These are phyloP conservation scores for Aureobasidium sp. DNA, from an alignment of 2,329 filamentous ascomycete species.

Conservation along the genomic window DNA sequence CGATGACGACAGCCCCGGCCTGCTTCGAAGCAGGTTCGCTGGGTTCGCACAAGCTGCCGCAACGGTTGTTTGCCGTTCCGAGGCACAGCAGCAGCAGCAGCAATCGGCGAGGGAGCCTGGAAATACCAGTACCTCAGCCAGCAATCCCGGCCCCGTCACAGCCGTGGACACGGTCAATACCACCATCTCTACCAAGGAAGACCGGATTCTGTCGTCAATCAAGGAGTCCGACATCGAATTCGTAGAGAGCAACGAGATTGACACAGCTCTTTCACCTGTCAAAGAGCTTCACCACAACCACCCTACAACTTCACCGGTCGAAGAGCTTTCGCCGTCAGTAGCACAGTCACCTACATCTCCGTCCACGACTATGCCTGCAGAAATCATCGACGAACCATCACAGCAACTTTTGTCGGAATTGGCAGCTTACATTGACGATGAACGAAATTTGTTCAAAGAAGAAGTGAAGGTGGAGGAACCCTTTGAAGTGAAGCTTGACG, in stretches of 20 bases:
- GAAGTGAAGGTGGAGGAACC: not conserved
- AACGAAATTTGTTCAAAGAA: not conserved
- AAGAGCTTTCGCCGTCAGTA: not conserved
- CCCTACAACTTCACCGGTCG: not conserved
- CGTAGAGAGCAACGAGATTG: not conserved
- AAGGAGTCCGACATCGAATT: not conserved
- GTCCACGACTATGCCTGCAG: not conserved
- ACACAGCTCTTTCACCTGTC: not conserved
- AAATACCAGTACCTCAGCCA: conserved; percentile 9
- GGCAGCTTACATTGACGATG: too few relatives aligned
- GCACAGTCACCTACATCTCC: not conserved
- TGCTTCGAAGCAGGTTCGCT: not conserved
- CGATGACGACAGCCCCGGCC: not conserved
- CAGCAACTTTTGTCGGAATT: conserved; percentile 1
- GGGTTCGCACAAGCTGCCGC: conserved; percentile 1
- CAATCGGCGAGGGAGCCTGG: conserved; percentile 1
- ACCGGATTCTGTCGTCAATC: not conserved
- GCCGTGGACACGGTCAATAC: not conserved
- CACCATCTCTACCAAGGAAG: not conserved
- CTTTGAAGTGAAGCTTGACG: not conserved
- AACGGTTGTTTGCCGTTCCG: not conserved
- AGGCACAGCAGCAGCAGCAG: conserved; percentile 11
- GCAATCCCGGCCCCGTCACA: not conserved
- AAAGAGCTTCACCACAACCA: not conserved
- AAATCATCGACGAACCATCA: not conserved